These are phyloP conservation scores for Sugiyamaella grinbergsii DNA, from an alignment of 1,139 yeast species.

Conservation along the genomic window DNA sequence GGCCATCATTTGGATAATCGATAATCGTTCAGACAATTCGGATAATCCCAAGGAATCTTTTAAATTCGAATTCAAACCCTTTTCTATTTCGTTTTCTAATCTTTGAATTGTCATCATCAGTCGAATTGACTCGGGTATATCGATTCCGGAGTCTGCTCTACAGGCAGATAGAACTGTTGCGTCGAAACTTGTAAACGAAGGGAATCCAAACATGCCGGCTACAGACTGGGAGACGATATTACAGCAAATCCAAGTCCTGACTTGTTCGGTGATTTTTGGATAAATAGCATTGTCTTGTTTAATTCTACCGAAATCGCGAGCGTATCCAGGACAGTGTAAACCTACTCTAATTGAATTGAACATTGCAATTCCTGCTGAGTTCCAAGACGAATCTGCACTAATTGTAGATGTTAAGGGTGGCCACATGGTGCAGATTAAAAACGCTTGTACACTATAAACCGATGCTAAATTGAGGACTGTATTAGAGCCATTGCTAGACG, in stretches of 20 bases:
- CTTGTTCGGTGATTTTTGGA: conserved; percentile 67
- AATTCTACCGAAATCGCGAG: conserved; percentile 53
- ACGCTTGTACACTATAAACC: conserved; percentile 94
- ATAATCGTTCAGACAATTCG: conserved; percentile 69
- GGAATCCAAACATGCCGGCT: conserved; percentile 92
- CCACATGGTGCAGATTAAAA: conserved; percentile 86
- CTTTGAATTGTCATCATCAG: conserved; percentile 82
- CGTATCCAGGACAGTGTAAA: conserved; percentile 72
- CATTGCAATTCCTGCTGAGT: conserved; percentile 87
- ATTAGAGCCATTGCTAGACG: conserved; percentile 57
- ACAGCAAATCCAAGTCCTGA: conserved; percentile 90
- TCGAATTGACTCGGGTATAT: conserved; percentile 62
- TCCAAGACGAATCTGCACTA: conserved; percentile 95
- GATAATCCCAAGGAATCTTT: conserved; percentile 64
- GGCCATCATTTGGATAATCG: conserved; percentile 68
- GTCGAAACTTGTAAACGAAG: conserved; percentile 86
- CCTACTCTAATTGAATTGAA: conserved; percentile 92
- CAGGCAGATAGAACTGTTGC: conserved; percentile 62
- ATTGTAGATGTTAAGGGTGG: conserved; percentile 93
- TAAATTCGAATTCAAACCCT: conserved; percentile 72
- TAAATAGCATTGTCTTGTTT: conserved; percentile 38
- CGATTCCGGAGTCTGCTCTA: conserved; percentile 46
- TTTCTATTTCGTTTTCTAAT: conserved; percentile 82
- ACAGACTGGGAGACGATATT: conserved; percentile 86
- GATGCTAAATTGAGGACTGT: conserved; percentile 86